Evolutionary conservation across 2,329 filamentous ascomycete genomes (phyloP).

Genomic region (Botrytis pseudocinerea): DNA sequence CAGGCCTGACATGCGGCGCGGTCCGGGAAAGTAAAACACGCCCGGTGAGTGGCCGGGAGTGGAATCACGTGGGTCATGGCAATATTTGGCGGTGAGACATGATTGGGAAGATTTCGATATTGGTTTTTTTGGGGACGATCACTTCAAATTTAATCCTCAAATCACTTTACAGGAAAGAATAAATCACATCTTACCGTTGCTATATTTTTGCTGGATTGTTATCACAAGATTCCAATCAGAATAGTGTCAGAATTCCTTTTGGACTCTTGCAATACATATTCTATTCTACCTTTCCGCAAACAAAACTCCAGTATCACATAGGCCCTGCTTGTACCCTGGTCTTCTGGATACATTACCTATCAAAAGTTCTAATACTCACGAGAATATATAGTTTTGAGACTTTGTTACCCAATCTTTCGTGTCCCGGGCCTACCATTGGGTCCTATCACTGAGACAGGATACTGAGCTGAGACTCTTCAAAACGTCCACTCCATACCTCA

Average conservation of each 20-base stretch:
- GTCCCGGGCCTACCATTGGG: not conserved
- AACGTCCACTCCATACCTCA: not conserved
- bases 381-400: conserved; percentile 8
- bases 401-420: not conserved
- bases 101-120: conserved; percentile 8
- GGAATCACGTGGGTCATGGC: not conserved
- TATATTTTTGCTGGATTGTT: not conserved
- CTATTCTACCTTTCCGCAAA: not conserved
- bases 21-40: conserved; percentile 17
- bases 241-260: not conserved
- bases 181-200: not conserved
- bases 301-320: not conserved
- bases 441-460: not conserved
- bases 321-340: not conserved
- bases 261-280: not conserved
- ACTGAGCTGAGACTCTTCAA: not conserved
- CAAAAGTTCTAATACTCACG: not conserved
- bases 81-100: conserved; percentile 1
- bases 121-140: not conserved
- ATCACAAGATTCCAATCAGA: not conserved
- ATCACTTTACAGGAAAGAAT: not conserved
- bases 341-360: conserved; percentile 9
- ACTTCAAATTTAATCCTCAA: not conserved
- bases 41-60: not conserved
- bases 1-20: not conserved